Evolutionary conservation across 176 grass and related monocot species (phyloP).

Genomic region (Coix lacrymajobi): DNA sequence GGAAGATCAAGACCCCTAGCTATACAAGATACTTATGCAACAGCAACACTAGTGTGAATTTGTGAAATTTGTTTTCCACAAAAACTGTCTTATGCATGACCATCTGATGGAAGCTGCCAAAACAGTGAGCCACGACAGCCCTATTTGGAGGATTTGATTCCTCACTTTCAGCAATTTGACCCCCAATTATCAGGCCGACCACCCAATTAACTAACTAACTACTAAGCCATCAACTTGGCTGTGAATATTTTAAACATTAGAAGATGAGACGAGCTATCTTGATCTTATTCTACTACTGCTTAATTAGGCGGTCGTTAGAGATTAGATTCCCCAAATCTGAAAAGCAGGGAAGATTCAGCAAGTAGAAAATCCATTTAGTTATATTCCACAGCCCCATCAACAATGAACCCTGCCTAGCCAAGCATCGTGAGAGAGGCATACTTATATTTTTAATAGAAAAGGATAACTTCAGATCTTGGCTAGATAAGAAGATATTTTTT

Average conservation of each 20-base stretch:
- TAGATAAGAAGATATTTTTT: too few species aligned
- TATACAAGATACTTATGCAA: background rate
- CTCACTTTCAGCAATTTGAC: conserved; percentile 18
- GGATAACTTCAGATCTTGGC: too few species aligned
- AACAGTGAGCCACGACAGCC: conserved; percentile 20
- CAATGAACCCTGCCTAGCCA: too few species aligned
- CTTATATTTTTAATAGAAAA: too few species aligned
- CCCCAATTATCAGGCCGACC: conserved; percentile 25
- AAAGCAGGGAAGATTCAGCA: background rate
- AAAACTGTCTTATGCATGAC: background rate
- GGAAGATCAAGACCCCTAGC: background rate
- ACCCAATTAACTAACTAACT: conserved; percentile 6
- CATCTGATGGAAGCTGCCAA: conserved; percentile 18
- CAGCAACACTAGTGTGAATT: background rate
- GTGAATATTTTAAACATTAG: background rate
- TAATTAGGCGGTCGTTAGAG: background rate
- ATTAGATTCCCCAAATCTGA: background rate
- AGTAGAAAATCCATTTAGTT: background rate
- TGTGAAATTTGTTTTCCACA: background rate
- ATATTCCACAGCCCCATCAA: too few species aligned
- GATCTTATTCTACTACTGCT: background rate
- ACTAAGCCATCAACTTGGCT: background rate
- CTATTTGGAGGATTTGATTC: conserved; percentile 45
- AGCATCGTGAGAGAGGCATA: too few species aligned
- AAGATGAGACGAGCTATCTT: background rate